Percentiles rank a stretch among this genome's conserved stretches.
phyloP scores from a whole-genome alignment of 2,329 filamentous ascomycete genomes.

The Penicillium sp. region DNA sequence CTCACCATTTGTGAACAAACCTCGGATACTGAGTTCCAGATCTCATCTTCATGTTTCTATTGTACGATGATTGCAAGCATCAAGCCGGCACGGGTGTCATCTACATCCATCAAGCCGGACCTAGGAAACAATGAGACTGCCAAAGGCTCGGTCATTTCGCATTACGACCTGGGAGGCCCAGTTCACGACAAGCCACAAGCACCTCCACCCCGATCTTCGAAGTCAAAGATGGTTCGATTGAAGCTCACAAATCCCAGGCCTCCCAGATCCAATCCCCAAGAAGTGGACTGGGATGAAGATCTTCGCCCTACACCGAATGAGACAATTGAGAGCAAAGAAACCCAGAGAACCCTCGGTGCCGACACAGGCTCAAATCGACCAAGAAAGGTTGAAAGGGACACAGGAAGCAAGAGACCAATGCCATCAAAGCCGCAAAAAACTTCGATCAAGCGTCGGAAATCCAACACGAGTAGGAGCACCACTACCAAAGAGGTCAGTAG shows the following conservation, averaged over 20 bases:
- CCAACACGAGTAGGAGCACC: neutral
- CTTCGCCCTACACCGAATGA: slow-evolving; percentile 28
- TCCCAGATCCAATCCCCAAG: slow-evolving; percentile 17
- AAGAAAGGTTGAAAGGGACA: neutral
- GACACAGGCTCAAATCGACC: slow-evolving; percentile 11
- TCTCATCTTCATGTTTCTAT: neutral
- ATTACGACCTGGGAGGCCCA: neutral
- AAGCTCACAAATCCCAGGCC: slow-evolving; percentile 19
- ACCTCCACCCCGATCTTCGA: neutral
- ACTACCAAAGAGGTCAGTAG: neutral
- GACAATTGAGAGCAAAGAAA: neutral
- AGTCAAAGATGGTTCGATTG: slow-evolving; percentile 12
- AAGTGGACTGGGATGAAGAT: slow-evolving; percentile 35
- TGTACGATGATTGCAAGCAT: neutral
- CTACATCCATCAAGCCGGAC: neutral
- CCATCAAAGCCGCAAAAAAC: neutral
- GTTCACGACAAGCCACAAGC: neutral
- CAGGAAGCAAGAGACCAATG: slow-evolving; percentile 8
- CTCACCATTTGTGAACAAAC: neutral
- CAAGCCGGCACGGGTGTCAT: neutral
- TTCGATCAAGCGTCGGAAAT: slow-evolving; percentile 15
- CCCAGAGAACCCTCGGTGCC: slow-evolving; percentile 14
- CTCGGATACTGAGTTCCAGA: neutral
- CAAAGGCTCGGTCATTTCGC: neutral
- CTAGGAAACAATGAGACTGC: neutral